phyloP scores from a whole-genome alignment of 2,329 filamentous ascomycete species.

The Lachnellula suecica region DNA sequence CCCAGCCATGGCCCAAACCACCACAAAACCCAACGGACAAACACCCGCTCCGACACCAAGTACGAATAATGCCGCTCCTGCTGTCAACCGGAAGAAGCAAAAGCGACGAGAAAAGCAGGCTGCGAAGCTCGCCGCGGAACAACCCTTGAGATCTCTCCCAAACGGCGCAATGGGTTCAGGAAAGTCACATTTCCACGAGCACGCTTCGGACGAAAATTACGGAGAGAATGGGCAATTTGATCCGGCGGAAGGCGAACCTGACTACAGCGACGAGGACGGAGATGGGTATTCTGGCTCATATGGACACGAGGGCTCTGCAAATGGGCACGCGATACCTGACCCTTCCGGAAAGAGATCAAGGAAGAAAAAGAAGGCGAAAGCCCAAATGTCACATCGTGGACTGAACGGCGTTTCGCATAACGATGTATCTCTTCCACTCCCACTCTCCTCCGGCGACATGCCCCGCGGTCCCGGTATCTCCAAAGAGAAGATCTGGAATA shows the following conservation, averaged over 20 bases:
- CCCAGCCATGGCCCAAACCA: conserved; percentile 38
- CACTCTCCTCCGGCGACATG: conserved; percentile 40
- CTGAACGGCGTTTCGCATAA: conserved; percentile 29
- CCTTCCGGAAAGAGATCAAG: conserved; percentile 35
- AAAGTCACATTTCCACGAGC: conserved; percentile 28
- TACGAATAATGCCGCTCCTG: conserved; percentile 38
- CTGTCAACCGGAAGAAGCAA: conserved; percentile 90
- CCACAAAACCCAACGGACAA: conserved; percentile 32
- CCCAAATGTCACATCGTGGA: conserved; percentile 10
- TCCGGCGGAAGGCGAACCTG: conserved; percentile 50
- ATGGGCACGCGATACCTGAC: conserved; percentile 30
- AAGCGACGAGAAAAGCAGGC: conserved; percentile 80
- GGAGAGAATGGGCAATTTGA: conserved; percentile 37
- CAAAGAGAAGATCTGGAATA: conserved; percentile 94
- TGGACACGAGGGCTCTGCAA: conserved; percentile 30
- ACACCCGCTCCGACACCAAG: conserved; percentile 25
- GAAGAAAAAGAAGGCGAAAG: conserved; percentile 39
- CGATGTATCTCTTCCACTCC: conserved; percentile 32
- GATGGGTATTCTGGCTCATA: conserved; percentile 34
- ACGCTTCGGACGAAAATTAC: conserved; percentile 27
- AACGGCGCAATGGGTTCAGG: conserved; percentile 22
- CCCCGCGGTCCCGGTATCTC: conserved; percentile 37
- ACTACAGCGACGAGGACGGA: conserved; percentile 55
- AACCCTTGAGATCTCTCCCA: conserved; percentile 17
- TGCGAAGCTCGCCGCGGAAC: conserved; percentile 33